A percentile compares a stretch with the other conserved stretches of the same genome.
Evolutionary conservation across 1,284 basidiomycete species (phyloP).

Genomic region (Apiotrichum akiyoshidainum): DNA sequence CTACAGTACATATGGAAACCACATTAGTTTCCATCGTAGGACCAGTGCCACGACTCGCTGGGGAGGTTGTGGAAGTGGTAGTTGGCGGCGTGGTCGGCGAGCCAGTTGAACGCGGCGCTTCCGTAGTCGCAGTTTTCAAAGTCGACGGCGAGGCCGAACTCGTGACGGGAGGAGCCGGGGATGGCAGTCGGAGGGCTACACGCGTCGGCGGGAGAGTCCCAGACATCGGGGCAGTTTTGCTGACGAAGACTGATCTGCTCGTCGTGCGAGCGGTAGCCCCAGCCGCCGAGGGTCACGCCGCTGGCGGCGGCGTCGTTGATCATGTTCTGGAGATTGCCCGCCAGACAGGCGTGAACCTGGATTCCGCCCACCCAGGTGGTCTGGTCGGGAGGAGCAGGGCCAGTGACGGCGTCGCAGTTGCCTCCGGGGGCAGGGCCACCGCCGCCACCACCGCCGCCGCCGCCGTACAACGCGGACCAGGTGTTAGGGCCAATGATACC

Average conservation of each 20-base stretch:
- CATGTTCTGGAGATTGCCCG: not conserved
- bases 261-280: slow-evolving; percentile 1
- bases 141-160: slow-evolving; percentile 11
- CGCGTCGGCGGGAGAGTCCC: not conserved
- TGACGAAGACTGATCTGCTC: slow-evolving; percentile 5
- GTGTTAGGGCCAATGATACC: slow-evolving; percentile 8
- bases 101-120: slow-evolving; percentile 1
- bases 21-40: slow-evolving; percentile 8
- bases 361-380: not conserved
- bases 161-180: slow-evolving; percentile 6
- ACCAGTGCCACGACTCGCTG: slow-evolving; percentile 9
- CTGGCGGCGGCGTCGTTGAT: slow-evolving; percentile 2
- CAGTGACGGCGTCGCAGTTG: not conserved
- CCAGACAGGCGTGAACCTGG: slow-evolving; percentile 7
- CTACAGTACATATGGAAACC: too few species aligned
- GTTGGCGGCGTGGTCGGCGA: not conserved
- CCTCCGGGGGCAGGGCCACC: not conserved
- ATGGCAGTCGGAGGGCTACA: slow-evolving; percentile 3
- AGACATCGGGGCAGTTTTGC: slow-evolving; percentile 11
- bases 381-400: not conserved
- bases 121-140: not conserved
- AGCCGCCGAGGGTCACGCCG: slow-evolving; percentile 1
- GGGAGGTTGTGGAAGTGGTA: slow-evolving; percentile 6
- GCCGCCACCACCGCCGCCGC: not conserved
- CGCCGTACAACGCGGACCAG: slow-evolving; percentile 6